A percentile compares a stretch with the other conserved stretches of the same genome.
phyloP scores from a whole-genome alignment of 768 basidiomycete species.

The Filobasidium wieringae region DNA sequence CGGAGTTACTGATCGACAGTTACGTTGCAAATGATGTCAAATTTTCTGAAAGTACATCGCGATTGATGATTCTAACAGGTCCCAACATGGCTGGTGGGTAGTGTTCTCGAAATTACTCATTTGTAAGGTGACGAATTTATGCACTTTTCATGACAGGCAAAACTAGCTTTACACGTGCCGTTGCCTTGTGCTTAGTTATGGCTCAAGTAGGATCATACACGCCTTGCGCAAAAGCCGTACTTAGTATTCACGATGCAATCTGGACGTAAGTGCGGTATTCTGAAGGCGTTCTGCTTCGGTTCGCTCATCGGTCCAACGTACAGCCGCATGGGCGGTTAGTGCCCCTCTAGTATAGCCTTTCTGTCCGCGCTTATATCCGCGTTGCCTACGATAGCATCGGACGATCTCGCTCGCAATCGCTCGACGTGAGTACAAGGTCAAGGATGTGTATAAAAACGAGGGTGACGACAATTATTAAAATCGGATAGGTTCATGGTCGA shows the following conservation, averaged over 20 bases:
- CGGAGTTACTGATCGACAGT: slow-evolving; percentile 61
- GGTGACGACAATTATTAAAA: not conserved
- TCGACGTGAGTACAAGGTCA: slow-evolving; percentile 45
- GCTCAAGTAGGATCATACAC: slow-evolving; percentile 86
- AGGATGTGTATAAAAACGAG: not conserved
- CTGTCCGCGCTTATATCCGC: not conserved
- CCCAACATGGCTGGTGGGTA: slow-evolving; percentile 43
- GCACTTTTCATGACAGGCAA: not conserved
- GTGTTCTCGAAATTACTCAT: not conserved
- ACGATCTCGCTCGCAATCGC: slow-evolving; percentile 71
- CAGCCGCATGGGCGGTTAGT: slow-evolving; percentile 67
- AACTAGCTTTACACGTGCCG: not conserved
- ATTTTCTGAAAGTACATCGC: slow-evolving; percentile 46
- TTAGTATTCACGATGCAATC: slow-evolving; percentile 73
- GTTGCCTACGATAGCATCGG: slow-evolving; percentile 49
- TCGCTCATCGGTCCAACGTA: too few relatives aligned
- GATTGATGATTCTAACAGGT: slow-evolving; percentile 40
- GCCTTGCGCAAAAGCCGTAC: slow-evolving; percentile 59
- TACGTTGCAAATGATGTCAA: slow-evolving; percentile 72
- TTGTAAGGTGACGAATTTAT: not conserved
- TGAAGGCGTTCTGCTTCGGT: not conserved
- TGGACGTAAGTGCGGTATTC: slow-evolving; percentile 45
- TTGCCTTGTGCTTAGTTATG: slow-evolving; percentile 38
- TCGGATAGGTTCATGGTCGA: slow-evolving; percentile 70
- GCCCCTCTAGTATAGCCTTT: not conserved